phyloP scores from a whole-genome alignment of 805 yeast genomes.

The Wickerhamomyces canadensis region DNA sequence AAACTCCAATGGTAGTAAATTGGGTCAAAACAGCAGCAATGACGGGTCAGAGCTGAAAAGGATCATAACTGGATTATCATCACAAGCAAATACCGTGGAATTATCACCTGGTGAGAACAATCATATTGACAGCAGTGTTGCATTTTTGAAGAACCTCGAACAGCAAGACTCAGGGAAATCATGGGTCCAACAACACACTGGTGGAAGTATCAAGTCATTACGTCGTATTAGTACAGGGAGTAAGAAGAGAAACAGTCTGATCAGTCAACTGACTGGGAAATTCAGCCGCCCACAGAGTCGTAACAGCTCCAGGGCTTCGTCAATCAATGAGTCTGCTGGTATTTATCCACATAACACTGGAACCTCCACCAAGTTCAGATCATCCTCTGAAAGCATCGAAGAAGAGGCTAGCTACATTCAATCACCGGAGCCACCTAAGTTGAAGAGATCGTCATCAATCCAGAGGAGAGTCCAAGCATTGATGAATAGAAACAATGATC shows the following conservation, averaged over 20 bases:
- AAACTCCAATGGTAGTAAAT: slow-evolving; percentile 6
- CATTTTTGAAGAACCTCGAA: slow-evolving; percentile 31
- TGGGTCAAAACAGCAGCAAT: not conserved
- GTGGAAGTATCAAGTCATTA: slow-evolving; percentile 25
- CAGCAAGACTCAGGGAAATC: slow-evolving; percentile 31
- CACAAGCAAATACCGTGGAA: slow-evolving; percentile 12
- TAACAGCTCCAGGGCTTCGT: slow-evolving; percentile 23
- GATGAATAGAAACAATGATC: slow-evolving; percentile 32
- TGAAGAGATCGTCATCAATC: slow-evolving; percentile 20
- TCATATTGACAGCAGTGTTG: slow-evolving; percentile 31
- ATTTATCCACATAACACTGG: slow-evolving; percentile 12
- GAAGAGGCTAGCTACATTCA: slow-evolving; percentile 13
- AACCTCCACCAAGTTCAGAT: slow-evolving; percentile 10
- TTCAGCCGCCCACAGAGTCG: slow-evolving; percentile 22
- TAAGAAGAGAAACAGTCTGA: slow-evolving; percentile 16
- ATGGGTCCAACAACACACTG: slow-evolving; percentile 28
- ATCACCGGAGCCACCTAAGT: slow-evolving; percentile 4
- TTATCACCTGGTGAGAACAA: slow-evolving; percentile 20
- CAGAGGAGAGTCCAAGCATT: slow-evolving; percentile 25
- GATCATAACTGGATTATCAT: slow-evolving; percentile 24
- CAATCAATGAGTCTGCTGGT: slow-evolving; percentile 22
- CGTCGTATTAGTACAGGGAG: slow-evolving; percentile 25
- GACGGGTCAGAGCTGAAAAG: slow-evolving; percentile 16
- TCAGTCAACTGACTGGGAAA: slow-evolving; percentile 24
- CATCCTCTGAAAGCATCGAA: slow-evolving; percentile 21